Conservation (phyloP, 73 alveolate species). For the Paramecium octaurelia region DNA sequence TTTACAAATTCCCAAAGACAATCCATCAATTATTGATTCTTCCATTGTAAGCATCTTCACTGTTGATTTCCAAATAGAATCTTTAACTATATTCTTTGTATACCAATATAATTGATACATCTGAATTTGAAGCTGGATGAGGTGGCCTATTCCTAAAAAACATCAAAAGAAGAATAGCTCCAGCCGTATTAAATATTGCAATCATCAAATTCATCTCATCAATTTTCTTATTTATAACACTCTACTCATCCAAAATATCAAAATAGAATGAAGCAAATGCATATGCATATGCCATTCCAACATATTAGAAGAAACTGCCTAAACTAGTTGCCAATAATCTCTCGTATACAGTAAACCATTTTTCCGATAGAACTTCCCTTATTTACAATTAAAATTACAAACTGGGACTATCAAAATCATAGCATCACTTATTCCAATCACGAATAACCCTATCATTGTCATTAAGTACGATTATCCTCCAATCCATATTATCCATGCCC, state of each 20-base stretch:
- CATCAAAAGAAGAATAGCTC: background rate
- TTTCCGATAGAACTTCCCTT: background rate
- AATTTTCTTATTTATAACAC: background rate
- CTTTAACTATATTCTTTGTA: background rate
- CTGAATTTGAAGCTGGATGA: background rate
- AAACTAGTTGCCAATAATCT: background rate
- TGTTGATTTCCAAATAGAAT: background rate
- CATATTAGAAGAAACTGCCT: background rate
- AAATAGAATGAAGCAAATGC: background rate
- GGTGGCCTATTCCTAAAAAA: background rate
- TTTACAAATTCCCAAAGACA: background rate
- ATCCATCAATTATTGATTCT: background rate
- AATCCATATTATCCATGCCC: background rate
- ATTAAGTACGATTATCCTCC: background rate
- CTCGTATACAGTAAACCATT: background rate
- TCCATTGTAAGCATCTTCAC: background rate
- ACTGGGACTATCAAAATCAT: background rate
- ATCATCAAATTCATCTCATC: slow-evolving; percentile 2
- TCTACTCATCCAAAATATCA: background rate
- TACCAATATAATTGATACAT: background rate
- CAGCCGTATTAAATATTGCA: background rate
- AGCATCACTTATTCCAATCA: background rate
- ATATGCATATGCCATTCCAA: background rate
- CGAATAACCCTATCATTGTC: background rate
- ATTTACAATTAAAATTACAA: background rate